These are phyloP conservation scores for Bromus sterilis DNA, from an alignment of 176 grass and related monocot species.

Conservation along the genomic window DNA sequence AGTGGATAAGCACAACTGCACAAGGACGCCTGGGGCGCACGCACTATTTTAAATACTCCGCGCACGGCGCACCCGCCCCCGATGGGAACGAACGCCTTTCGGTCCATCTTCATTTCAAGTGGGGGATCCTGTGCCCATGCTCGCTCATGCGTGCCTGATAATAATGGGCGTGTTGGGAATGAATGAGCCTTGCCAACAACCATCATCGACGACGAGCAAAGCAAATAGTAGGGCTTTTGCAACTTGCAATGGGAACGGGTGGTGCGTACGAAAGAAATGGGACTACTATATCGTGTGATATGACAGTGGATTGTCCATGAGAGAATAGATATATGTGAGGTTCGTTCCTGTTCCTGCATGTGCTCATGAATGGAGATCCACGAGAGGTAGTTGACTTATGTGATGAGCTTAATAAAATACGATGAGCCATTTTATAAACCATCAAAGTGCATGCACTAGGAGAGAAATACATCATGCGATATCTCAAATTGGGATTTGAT, in stretches of 20 bases:
- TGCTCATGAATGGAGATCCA: neutral
- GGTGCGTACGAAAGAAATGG: neutral
- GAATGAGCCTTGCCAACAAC: no score
- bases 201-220: no score
- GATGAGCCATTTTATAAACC: no score
- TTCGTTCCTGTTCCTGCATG: neutral
- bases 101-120: neutral
- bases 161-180: no score
- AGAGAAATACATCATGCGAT: no score
- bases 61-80: neutral
- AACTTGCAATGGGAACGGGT: neutral
- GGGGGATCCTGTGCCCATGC: neutral
- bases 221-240: no score
- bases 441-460: no score
- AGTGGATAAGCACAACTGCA: slow-evolving; percentile 15
- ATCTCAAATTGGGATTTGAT: neutral
- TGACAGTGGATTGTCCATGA: neutral
- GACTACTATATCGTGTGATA: neutral
- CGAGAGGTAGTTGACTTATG: neutral
- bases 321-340: neutral
- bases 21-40: neutral
- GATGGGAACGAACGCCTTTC: neutral
- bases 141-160: no score
- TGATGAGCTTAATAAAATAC: no score
- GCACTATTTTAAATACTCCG: neutral